These are phyloP conservation scores for Plasmodium gonderi DNA, from an alignment of 169 alveolate genomes.

Conservation along the genomic window DNA sequence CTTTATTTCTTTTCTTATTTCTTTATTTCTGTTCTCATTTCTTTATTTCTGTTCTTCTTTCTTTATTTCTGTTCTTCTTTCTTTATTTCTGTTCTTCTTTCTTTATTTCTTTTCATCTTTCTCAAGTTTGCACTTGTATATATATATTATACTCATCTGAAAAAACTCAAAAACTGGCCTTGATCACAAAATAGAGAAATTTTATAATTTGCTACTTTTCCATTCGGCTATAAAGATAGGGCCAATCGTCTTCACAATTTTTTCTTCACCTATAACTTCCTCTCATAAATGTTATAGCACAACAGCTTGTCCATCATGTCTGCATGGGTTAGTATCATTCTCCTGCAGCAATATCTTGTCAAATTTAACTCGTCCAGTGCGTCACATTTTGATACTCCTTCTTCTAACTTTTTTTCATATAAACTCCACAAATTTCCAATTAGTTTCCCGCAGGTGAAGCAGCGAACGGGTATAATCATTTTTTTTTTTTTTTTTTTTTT, in stretches of 20 bases:
- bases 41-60: too few relatives aligned
- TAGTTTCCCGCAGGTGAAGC: conserved; percentile 99
- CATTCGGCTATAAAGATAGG: too few relatives aligned
- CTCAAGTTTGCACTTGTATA: too few relatives aligned
- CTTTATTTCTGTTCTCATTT: too few relatives aligned
- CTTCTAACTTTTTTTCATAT: conserved; percentile 92
- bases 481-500: conserved; percentile 26
- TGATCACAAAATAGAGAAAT: too few relatives aligned
- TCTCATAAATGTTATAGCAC: conserved; percentile 92
- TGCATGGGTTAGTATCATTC: conserved; percentile 99
- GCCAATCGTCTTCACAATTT: not conserved
- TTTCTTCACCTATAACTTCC: conserved; percentile 11
- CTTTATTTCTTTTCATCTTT: too few relatives aligned
- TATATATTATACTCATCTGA: too few relatives aligned
- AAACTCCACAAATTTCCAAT: conserved; percentile 98
- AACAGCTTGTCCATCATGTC: conserved; percentile 97
- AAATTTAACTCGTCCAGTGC: conserved; percentile 95
- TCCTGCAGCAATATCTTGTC: conserved; percentile 90
- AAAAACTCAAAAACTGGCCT: too few relatives aligned
- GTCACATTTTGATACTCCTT: conserved; percentile 93
- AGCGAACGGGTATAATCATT: conserved; percentile 99
- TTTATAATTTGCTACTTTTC: too few relatives aligned
- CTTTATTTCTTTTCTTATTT: not conserved
- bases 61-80: too few relatives aligned
- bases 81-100: too few relatives aligned